These are phyloP conservation scores for Silene coronaria DNA, from an alignment of 179 eudicot species.

Conservation along the genomic window DNA sequence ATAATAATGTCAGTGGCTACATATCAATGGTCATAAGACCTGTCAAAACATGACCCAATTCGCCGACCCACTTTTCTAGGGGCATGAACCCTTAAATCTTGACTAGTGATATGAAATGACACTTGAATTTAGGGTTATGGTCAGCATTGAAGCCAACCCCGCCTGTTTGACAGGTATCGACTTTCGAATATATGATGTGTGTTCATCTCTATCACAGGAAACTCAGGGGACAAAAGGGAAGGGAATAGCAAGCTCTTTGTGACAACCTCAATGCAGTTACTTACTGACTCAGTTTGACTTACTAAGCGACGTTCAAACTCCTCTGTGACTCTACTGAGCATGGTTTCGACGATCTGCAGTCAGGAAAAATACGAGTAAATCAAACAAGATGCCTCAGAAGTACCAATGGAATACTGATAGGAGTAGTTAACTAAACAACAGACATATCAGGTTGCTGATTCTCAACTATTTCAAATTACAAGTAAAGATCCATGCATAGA, in stretches of 20 bases:
- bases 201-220: neutral
- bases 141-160: neutral
- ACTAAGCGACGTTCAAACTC: conserved; percentile 81
- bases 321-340: conserved; percentile 72
- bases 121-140: neutral
- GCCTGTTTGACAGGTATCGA: neutral
- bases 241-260: neutral
- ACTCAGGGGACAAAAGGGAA: neutral
- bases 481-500: neutral
- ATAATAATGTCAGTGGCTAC: neutral
- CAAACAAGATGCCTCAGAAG: neutral
- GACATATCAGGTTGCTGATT: neutral
- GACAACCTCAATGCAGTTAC: conserved; percentile 18
- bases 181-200: neutral
- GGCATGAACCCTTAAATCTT: neutral
- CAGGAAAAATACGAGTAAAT: conserved; percentile 22
- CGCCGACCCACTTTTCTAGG: no score
- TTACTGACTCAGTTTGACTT: conserved; percentile 52
- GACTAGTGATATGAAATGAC: neutral
- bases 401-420: neutral
- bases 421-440: neutral
- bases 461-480: no score
- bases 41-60: no score
- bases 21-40: neutral
- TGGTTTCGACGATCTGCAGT: conserved; percentile 75